Evolutionary conservation across 1,284 basidiomycete species (phyloP), one percentile per base, ranked within the genome.

Genomic region (Boletellus deceptivus): DNA sequence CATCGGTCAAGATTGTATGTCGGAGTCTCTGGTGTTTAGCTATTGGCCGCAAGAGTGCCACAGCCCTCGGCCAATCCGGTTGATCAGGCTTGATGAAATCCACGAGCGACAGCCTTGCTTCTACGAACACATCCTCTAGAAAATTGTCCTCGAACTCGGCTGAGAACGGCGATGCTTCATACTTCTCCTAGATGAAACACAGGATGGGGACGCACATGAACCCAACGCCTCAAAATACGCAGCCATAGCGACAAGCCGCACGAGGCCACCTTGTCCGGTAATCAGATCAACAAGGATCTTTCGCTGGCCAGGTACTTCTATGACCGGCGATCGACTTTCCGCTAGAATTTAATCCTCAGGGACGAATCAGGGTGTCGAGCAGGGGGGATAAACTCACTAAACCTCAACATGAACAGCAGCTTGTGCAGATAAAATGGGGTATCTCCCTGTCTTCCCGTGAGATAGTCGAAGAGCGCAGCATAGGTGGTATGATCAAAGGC

Each of bases 41-140:
- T 11, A 55, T 37, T 6, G 55, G 55, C 18, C 55, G 54, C 14
- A 55, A 40, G 39, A 55, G 55, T 7, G 55, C 54, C 13, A 56
- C 54, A 14, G 49, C 55, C 46, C 55, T 56, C 18, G 54, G 54
- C 54, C 55, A 56, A 34, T 55, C 55, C 0, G 54, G 49, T 18
- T 55, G 54, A 36, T 55, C 49, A 13, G 42, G 46, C n/a, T 48
- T 48, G 3, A 55, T 52, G 2, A 44, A 48, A 31, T 43, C 18
- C 22, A 42, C n/a, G 5, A 55, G 43, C 6, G 54, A 56, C n/a
- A 52, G 43, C 33, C 36, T 39, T 6, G 55, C 55, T 13, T 55
- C 55, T 13, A 34, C n/a, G 9, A 56, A 55, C 4, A 55, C 43
- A 2, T 48, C 43, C n/a, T 52, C 46, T 7, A 43, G 39, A n/a